Evolutionary conservation across 2,329 filamentous ascomycete species (phyloP).

Genomic region (Chaetomium sp.): DNA sequence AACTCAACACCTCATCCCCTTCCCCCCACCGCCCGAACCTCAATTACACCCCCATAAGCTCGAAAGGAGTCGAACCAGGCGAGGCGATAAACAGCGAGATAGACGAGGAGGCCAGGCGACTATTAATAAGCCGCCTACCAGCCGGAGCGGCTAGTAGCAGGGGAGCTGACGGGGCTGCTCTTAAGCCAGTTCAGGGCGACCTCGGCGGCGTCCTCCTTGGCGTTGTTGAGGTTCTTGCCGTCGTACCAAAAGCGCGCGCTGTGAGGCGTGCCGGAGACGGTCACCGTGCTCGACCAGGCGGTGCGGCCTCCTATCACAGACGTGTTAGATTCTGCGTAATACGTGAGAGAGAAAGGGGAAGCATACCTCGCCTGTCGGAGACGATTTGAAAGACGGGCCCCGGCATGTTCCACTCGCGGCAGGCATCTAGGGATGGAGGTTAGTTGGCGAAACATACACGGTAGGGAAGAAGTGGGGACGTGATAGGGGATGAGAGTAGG

Average conservation of each 20-base stretch:
- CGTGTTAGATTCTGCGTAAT: not conserved
- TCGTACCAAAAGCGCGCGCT: constrained; percentile 90
- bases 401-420: constrained; percentile 38
- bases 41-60: not conserved
- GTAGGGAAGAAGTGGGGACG: not conserved
- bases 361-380: constrained; percentile 42
- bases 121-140: not conserved
- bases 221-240: constrained; percentile 83
- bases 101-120: not conserved
- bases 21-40: not conserved
- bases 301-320: constrained; percentile 72
- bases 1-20: constrained; percentile 36
- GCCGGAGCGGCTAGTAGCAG: constrained; percentile 39
- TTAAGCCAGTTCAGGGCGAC: constrained; percentile 52
- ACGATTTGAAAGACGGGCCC: constrained; percentile 40
- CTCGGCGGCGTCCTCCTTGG: constrained; percentile 89
- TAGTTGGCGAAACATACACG: constrained; percentile 2
- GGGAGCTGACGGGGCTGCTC: constrained; percentile 43
- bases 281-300: constrained; percentile 83
- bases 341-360: not conserved
- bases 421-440: constrained; percentile 36
- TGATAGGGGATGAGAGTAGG: not conserved
- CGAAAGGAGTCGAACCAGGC: not conserved
- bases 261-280: constrained; percentile 65
- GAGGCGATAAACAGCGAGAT: not conserved